A percentile compares a stretch with the other conserved stretches of the same genome.
Conservation (phyloP, 805 yeast species). For the Citeromyces matritensis region DNA sequence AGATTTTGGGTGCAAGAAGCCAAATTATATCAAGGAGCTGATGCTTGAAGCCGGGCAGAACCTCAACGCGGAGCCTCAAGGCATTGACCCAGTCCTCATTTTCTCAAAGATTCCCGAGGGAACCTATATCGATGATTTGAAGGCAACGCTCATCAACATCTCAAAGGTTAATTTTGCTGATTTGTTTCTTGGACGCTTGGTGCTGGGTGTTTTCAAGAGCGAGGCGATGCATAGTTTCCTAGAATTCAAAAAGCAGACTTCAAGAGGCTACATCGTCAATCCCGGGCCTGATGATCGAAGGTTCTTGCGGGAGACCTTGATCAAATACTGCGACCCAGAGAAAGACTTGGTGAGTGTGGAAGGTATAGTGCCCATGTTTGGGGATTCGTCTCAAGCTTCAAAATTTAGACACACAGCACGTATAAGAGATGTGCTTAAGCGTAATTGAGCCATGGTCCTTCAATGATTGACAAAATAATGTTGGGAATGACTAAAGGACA, state of each 20-base stretch:
- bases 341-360: conserved; percentile 12
- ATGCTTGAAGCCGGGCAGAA: conserved; percentile 49
- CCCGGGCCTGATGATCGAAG: conserved; percentile 3
- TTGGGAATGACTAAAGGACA: too few relatives aligned
- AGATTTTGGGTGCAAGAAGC: conserved; percentile 53
- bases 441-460: too few relatives aligned
- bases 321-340: conserved; percentile 5
- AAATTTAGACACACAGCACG: too few relatives aligned
- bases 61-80: not conserved
- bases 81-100: conserved; percentile 53
- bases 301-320: conserved; percentile 7
- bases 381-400: too few relatives aligned
- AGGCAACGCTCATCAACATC: conserved; percentile 43
- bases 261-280: too few relatives aligned
- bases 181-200: conserved; percentile 34
- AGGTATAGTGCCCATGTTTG: conserved; percentile 8
- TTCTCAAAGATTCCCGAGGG: conserved; percentile 47
- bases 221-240: too few relatives aligned
- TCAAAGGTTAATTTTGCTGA: conserved; percentile 47
- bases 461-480: too few relatives aligned
- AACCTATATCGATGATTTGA: conserved; percentile 51
- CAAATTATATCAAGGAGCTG: conserved; percentile 63
- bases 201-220: conserved; percentile 13
- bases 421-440: too few relatives aligned
- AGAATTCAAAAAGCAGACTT: too few relatives aligned